phyloP scores from a whole-genome alignment of 2,329 filamentous ascomycete species.

The Botryotinia globosa region DNA sequence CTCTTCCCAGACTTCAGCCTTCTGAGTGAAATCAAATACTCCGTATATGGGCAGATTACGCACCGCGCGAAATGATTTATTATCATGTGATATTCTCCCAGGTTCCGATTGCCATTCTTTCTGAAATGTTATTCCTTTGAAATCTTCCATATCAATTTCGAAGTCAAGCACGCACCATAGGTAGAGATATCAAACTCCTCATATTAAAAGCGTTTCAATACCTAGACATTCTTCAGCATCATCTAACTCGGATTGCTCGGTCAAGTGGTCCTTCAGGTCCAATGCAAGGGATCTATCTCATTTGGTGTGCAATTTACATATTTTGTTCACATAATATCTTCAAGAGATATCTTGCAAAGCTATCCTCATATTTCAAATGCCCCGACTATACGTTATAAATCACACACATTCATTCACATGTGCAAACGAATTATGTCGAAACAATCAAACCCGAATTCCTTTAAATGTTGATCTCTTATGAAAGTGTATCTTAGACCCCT shows the following conservation, averaged over 20 bases:
- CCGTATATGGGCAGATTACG: not conserved
- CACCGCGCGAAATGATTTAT: not conserved
- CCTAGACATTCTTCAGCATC: not conserved
- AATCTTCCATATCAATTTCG: not conserved
- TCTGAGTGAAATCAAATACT: not conserved
- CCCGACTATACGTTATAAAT: too few species aligned
- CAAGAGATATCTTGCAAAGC: not conserved
- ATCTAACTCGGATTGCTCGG: not conserved
- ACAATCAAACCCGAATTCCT: too few species aligned
- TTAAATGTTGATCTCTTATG: not conserved
- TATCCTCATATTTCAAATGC: not conserved
- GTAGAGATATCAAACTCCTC: not conserved
- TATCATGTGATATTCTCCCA: not conserved
- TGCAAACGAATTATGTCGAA: not conserved
- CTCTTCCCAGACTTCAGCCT: conserved; percentile 6
- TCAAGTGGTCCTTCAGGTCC: not conserved
- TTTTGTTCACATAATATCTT: not conserved
- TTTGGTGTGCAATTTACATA: not conserved
- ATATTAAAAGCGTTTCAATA: not conserved
- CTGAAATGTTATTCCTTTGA: not conserved
- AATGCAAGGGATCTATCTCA: too few species aligned
- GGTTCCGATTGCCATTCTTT: not conserved
- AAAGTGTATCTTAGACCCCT: not conserved
- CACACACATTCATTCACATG: too few species aligned
- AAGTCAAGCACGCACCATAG: not conserved